Evolutionary conservation across 805 yeast species (phyloP).

Genomic region (Ogataea thermomethanolica): DNA sequence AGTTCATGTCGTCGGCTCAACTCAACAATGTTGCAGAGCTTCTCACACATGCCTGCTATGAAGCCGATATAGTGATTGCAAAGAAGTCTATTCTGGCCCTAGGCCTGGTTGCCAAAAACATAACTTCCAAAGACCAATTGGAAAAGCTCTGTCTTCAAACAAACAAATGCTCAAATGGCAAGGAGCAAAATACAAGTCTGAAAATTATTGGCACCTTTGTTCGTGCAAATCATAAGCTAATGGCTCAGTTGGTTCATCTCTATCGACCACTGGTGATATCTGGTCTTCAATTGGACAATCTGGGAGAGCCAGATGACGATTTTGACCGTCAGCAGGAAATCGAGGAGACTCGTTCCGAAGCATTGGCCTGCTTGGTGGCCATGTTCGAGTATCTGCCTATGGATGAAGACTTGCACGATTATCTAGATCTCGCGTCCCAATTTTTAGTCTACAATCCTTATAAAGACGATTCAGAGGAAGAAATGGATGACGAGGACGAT

Average conservation of each 20-base stretch:
- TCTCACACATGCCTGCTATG: conserved; percentile 37
- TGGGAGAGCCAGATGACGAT: conserved; percentile 30
- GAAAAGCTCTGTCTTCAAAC: conserved; percentile 16
- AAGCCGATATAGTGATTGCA: conserved; percentile 42
- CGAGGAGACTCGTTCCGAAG: conserved; percentile 46
- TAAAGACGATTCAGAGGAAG: conserved; percentile 31
- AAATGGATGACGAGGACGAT: conserved; percentile 32
- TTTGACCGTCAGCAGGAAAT: conserved; percentile 31
- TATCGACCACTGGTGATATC: conserved; percentile 15
- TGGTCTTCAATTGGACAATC: conserved; percentile 16
- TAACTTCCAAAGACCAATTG: conserved; percentile 22
- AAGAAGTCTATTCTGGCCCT: conserved; percentile 43
- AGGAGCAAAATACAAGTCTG: conserved; percentile 17
- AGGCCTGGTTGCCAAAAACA: conserved; percentile 30
- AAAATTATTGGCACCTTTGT: conserved; percentile 22
- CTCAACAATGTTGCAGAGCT: conserved; percentile 21
- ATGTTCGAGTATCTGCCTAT: conserved; percentile 39
- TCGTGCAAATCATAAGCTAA: conserved; percentile 26
- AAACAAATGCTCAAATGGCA: neutral
- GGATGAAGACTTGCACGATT: conserved; percentile 26
- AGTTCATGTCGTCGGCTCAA: conserved; percentile 25
- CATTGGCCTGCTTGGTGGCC: conserved; percentile 38
- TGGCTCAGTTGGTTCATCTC: conserved; percentile 14
- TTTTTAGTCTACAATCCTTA: conserved; percentile 49
- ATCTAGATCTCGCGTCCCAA: conserved; percentile 29